Conservation (phyloP, 164 flowering plant species). For the Vitis rotundifolia region DNA sequence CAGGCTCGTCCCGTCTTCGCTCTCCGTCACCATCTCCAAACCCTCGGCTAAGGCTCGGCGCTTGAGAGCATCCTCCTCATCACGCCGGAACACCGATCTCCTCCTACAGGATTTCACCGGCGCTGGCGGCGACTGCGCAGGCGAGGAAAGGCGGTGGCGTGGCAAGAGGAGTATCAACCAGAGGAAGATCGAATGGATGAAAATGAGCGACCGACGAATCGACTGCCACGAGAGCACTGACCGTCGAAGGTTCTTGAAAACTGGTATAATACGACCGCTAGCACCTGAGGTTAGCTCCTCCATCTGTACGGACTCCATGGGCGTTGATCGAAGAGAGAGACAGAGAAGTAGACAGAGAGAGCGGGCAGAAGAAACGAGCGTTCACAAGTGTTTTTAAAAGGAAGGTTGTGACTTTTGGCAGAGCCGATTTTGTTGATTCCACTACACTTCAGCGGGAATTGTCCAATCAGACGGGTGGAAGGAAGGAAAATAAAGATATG, state of each 20-base stretch:
- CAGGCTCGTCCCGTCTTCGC: constrained; percentile 16
- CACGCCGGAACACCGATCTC: constrained; percentile 39
- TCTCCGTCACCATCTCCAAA: constrained; percentile 42
- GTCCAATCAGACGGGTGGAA: background rate
- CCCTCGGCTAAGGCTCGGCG: constrained; percentile 80
- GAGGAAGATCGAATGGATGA: constrained; percentile 60
- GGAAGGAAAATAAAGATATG: background rate
- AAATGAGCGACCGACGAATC: constrained; percentile 36
- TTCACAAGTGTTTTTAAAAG: background rate
- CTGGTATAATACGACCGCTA: constrained; percentile 82
- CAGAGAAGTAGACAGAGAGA: constrained; percentile 1
- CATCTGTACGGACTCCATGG: constrained; percentile 35
- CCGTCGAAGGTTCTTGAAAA: constrained; percentile 49
- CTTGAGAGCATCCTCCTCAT: constrained; percentile 67
- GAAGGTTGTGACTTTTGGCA: too few species aligned
- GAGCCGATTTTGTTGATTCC: too few species aligned
- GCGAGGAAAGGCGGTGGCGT: constrained; percentile 29
- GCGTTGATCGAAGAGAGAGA: constrained; percentile 4
- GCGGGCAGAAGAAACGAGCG: background rate
- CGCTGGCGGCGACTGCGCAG: constrained; percentile 10
- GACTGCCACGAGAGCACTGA: constrained; percentile 36
- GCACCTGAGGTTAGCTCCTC: constrained; percentile 95
- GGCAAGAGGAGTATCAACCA: constrained; percentile 44
- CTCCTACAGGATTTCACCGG: constrained; percentile 19
- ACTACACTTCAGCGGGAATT: too few species aligned